phyloP scores from a whole-genome alignment of 208 protist genomes.

The Acanthamoeba royreba region DNA sequence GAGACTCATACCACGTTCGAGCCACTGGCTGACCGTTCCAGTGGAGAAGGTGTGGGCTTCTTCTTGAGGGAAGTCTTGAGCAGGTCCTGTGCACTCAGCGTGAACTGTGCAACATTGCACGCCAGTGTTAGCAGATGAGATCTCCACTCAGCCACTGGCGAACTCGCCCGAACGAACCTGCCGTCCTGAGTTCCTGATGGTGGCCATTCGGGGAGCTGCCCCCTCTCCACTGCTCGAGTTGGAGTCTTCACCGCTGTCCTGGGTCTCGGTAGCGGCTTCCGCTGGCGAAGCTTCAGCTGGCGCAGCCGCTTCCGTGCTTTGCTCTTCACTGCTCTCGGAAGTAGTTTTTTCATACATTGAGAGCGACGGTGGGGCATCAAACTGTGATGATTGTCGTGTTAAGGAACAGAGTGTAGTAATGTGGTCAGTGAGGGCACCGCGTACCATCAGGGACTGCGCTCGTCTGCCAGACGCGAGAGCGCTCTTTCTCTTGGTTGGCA shows the following conservation, averaged over 20 bases:
- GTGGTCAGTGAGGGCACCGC: too few relatives aligned
- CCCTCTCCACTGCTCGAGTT: too few relatives aligned
- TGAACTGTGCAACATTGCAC: neutral
- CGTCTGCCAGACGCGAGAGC: too few relatives aligned
- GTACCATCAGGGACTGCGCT: too few relatives aligned
- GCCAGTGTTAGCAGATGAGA: neutral
- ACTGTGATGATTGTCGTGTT: too few relatives aligned
- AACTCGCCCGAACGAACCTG: neutral
- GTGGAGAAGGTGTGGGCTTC: neutral
- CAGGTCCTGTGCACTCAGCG: neutral
- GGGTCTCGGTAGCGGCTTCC: neutral
- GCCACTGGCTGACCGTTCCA: too few relatives aligned
- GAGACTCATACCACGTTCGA: neutral
- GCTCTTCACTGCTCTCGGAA: too few relatives aligned
- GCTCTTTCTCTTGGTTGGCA: too few relatives aligned
- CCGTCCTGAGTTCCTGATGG: neutral
- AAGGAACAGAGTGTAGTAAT: too few relatives aligned
- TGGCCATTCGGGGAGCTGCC: neutral
- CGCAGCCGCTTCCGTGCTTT: neutral
- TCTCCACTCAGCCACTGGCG: too few relatives aligned
- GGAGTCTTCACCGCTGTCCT: neutral
- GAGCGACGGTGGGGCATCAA: too few relatives aligned
- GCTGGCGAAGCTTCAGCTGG: neutral
- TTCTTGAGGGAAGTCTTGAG: neutral
- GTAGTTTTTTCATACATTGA: too few relatives aligned